Conservation (phyloP, 371 early-diverging fungal species). For the Apophysomyces ossiformis region DNA sequence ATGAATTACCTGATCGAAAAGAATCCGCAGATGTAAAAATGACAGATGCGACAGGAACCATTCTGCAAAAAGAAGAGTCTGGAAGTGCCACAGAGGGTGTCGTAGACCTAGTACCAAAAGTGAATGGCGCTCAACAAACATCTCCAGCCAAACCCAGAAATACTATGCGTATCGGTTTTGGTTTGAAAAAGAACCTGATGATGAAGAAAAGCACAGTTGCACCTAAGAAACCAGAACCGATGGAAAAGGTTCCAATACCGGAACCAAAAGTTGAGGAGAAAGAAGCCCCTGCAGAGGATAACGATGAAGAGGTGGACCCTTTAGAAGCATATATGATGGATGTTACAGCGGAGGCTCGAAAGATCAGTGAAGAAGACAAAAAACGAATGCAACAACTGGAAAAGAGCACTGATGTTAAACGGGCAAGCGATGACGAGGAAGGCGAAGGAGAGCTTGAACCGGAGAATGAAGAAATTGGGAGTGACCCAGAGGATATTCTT, state of each 20-base stretch:
- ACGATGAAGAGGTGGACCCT: slow-evolving; percentile 61
- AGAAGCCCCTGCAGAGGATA: slow-evolving; percentile 28
- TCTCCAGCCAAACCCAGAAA: slow-evolving; percentile 34
- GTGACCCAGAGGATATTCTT: slow-evolving; percentile 78
- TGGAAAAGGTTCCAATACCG: not conserved
- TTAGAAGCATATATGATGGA: slow-evolving; percentile 88
- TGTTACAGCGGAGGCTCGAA: slow-evolving; percentile 75
- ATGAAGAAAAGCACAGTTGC: slow-evolving; percentile 19
- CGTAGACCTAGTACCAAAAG: not conserved
- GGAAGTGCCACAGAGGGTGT: not conserved
- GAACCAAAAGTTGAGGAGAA: slow-evolving; percentile 13
- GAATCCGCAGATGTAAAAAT: slow-evolving; percentile 25
- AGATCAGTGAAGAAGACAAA: slow-evolving; percentile 71
- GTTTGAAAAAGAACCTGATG: slow-evolving; percentile 26
- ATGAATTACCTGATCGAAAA: slow-evolving; percentile 31
- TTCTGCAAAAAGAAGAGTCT: slow-evolving; percentile 8
- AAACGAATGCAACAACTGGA: slow-evolving; percentile 34
- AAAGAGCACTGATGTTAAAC: slow-evolving; percentile 25
- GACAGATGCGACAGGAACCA: slow-evolving; percentile 13
- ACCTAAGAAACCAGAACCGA: slow-evolving; percentile 13
- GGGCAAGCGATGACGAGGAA: slow-evolving; percentile 50
- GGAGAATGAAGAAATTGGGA: slow-evolving; percentile 55
- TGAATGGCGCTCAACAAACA: slow-evolving; percentile 4
- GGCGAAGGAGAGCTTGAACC: slow-evolving; percentile 52
- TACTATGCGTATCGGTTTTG: slow-evolving; percentile 49